A percentile compares a stretch with the other conserved stretches of the same genome.
Conservation (phyloP, 129 eudicot species). For the Flaveria robusta region DNA sequence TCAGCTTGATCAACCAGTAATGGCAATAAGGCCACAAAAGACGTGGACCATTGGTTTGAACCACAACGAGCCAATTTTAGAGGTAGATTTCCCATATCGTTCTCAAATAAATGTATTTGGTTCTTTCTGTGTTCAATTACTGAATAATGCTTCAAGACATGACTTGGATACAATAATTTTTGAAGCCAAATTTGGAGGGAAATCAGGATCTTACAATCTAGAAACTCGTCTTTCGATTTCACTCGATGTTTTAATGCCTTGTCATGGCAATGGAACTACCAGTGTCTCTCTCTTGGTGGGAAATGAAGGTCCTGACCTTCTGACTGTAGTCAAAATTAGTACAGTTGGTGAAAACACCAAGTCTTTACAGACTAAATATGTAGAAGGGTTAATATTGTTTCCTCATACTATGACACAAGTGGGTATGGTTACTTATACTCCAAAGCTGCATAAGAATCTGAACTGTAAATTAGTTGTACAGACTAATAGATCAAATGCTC, state of each 20-base stretch:
- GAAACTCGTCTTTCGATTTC: slow-evolving; percentile 43
- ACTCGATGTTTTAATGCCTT: slow-evolving; percentile 47
- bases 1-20: slow-evolving; percentile 39
- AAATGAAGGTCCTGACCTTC: slow-evolving; percentile 49
- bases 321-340: slow-evolving; percentile 56
- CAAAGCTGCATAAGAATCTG: slow-evolving; percentile 28
- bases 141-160: slow-evolving; percentile 38
- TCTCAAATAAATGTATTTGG: slow-evolving; percentile 49
- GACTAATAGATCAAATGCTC: slow-evolving; percentile 57
- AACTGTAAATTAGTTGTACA: slow-evolving; percentile 57
- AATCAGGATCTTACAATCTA: slow-evolving; percentile 22
- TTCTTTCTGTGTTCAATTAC: slow-evolving; percentile 57
- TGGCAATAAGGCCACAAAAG: slow-evolving; percentile 65
- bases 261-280: slow-evolving; percentile 48
- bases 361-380: slow-evolving; percentile 50
- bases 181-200: slow-evolving; percentile 50
- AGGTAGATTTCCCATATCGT: slow-evolving; percentile 52
- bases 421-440: slow-evolving; percentile 51
- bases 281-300: slow-evolving; percentile 53
- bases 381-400: slow-evolving; percentile 73
- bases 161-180: slow-evolving; percentile 51
- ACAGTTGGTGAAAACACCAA: slow-evolving; percentile 41
- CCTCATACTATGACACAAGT: slow-evolving; percentile 70
- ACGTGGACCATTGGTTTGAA: slow-evolving; percentile 64
- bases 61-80: slow-evolving; percentile 52